Percentiles rank a stretch among this genome's conserved stretches.
Evolutionary conservation across 2,329 filamentous ascomycete genomes (phyloP).

Genomic region (Scedosporium minutisporum): DNA sequence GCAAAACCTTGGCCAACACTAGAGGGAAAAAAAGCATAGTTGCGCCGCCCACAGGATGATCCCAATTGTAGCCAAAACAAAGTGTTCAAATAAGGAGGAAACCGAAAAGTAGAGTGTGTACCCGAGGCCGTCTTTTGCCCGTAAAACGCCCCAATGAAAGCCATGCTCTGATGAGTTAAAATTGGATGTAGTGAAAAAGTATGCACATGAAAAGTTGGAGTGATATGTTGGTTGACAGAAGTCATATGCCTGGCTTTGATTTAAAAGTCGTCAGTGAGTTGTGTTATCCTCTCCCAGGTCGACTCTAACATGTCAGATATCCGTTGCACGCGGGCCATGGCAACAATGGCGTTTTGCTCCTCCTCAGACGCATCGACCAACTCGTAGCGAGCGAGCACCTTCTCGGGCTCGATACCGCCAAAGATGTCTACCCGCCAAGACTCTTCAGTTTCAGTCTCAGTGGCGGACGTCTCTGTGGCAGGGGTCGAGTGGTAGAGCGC

Average conservation of each 20-base stretch:
- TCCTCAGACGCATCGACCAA: slow-evolving; percentile 51
- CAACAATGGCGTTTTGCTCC: slow-evolving; percentile 30
- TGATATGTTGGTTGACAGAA: background rate
- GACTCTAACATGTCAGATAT: slow-evolving; percentile 24
- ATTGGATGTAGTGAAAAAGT: background rate
- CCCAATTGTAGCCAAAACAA: background rate
- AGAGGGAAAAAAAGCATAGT: slow-evolving; percentile 5
- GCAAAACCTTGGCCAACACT: no score
- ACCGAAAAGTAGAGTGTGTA: slow-evolving; percentile 1
- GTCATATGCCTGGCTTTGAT: background rate
- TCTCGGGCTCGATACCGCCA: slow-evolving; percentile 51
- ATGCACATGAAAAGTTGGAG: background rate
- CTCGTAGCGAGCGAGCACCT: slow-evolving; percentile 52
- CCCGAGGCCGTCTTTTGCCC: background rate
- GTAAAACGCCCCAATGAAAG: background rate
- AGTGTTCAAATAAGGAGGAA: slow-evolving; percentile 2
- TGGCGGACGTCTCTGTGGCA: slow-evolving; percentile 17
- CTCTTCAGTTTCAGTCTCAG: slow-evolving; percentile 33
- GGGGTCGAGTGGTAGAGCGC: slow-evolving; percentile 45
- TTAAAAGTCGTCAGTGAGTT: slow-evolving; percentile 2
- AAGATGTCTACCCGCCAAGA: slow-evolving; percentile 33
- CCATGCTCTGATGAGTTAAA: background rate
- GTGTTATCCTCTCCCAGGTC: slow-evolving; percentile 9
- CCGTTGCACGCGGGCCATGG: slow-evolving; percentile 40
- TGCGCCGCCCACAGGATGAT: background rate